phyloP scores from a whole-genome alignment of 345 rosid species.

The Corchorus capsularis region DNA sequence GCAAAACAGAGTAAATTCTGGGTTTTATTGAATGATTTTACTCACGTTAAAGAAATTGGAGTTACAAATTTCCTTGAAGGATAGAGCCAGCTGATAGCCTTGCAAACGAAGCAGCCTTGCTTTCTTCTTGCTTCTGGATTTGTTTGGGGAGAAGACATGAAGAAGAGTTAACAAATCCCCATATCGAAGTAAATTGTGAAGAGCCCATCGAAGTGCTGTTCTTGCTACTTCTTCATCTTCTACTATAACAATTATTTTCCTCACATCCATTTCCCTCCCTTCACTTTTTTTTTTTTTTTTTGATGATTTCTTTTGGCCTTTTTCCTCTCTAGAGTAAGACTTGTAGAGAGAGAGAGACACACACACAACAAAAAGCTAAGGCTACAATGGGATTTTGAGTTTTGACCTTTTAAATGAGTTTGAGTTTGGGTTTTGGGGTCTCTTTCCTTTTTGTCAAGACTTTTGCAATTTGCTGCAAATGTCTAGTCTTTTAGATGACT shows the following conservation, averaged over 20 bases:
- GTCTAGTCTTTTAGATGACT: not conserved
- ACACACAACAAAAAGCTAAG: conserved; percentile 1
- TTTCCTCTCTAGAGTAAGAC: not conserved
- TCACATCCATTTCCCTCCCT: conserved; percentile 32
- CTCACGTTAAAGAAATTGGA: conserved; percentile 51
- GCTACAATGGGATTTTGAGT: not conserved
- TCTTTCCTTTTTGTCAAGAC: conserved; percentile 1
- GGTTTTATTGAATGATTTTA: not conserved
- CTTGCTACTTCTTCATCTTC: conserved; percentile 57
- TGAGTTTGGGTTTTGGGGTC: too few relatives aligned
- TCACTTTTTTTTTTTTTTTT: too few relatives aligned
- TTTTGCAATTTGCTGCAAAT: not conserved
- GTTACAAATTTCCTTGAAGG: conserved; percentile 60
- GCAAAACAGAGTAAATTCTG: not conserved
- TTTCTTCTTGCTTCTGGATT: conserved; percentile 45
- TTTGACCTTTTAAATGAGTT: not conserved
- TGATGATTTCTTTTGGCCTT: not conserved
- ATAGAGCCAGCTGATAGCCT: conserved; percentile 59
- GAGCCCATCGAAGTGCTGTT: conserved; percentile 62
- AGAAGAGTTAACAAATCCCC: conserved; percentile 61
- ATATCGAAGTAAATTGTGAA: conserved; percentile 50
- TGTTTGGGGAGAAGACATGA: conserved; percentile 45
- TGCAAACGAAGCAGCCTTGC: conserved; percentile 44
- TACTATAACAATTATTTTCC: conserved; percentile 55
- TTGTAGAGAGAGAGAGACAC: not conserved